Evolutionary conservation across 805 yeast genomes (phyloP).

Genomic region (Scheffersomyces ergatensis): DNA sequence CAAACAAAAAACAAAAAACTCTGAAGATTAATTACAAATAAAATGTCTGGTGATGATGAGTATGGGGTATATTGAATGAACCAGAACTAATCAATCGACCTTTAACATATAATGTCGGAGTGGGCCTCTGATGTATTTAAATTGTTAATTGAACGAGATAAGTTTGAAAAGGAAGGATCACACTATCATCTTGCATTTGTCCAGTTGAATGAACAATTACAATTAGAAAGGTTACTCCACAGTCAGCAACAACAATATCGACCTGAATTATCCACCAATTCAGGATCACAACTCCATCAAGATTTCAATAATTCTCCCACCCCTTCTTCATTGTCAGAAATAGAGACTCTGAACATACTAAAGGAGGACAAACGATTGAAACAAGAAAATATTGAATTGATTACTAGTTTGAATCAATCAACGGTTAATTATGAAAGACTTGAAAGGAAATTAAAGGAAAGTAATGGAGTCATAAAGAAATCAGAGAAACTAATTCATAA

Average conservation of each 20-base stretch:
- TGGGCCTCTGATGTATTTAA: slow-evolving; percentile 24
- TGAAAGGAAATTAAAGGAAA: slow-evolving; percentile 11
- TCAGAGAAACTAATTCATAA: slow-evolving; percentile 14
- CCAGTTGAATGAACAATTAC: slow-evolving; percentile 19
- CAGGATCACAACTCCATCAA: slow-evolving; percentile 1
- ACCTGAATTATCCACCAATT: not conserved
- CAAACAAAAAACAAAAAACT: too few relatives aligned
- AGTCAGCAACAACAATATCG: not conserved
- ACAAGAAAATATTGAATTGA: slow-evolving; percentile 19
- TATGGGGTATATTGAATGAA: too few relatives aligned
- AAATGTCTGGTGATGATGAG: too few relatives aligned
- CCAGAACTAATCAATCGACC: too few relatives aligned
- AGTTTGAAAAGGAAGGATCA: slow-evolving; percentile 27
- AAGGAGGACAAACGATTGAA: slow-evolving; percentile 16
- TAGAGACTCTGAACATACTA: slow-evolving; percentile 1
- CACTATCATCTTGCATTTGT: slow-evolving; percentile 31
- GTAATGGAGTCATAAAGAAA: slow-evolving; percentile 9
- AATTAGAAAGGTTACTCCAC: not conserved
- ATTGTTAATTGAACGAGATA: slow-evolving; percentile 28
- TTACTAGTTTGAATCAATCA: slow-evolving; percentile 20
- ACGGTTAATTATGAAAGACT: slow-evolving; percentile 23
- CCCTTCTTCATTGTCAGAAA: not conserved
- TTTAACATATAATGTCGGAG: too few relatives aligned
- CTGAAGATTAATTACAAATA: too few relatives aligned
- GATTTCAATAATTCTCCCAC: not conserved